Percentiles rank a stretch among this genome's conserved stretches.
Evolutionary conservation across 2,329 filamentous ascomycete genomes (phyloP).

Genomic region (Sclerotinia sclerotiorum): DNA sequence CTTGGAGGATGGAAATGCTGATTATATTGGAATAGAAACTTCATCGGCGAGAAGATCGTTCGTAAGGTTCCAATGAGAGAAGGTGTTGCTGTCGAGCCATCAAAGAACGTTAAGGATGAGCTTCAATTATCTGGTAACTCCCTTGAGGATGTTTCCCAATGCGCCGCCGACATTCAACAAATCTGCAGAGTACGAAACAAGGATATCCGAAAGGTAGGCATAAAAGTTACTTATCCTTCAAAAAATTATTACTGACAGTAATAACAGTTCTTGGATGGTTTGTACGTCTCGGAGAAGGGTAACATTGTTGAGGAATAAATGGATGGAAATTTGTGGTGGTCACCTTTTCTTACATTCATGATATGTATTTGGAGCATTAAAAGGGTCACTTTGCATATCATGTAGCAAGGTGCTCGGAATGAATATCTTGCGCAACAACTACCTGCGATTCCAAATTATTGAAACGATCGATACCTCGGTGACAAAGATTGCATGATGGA

Average conservation of each 20-base stretch:
- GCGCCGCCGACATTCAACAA: constrained; percentile 98
- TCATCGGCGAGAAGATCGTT: constrained; percentile 99
- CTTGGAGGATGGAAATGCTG: constrained; percentile 38
- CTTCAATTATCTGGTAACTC: constrained; percentile 91
- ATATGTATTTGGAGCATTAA: constrained; percentile 31
- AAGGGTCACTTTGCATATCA: constrained; percentile 40
- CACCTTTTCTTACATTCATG: constrained; percentile 31
- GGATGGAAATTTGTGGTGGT: constrained; percentile 30
- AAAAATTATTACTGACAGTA: background rate
- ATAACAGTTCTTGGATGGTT: constrained; percentile 92
- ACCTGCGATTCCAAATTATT: constrained; percentile 15
- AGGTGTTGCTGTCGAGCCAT: constrained; percentile 88
- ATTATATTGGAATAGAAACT: constrained; percentile 64
- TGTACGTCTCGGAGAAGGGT: constrained; percentile 98
- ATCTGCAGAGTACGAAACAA: constrained; percentile 99
- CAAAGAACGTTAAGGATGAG: constrained; percentile 96
- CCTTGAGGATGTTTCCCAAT: constrained; percentile 95
- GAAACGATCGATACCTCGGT: constrained; percentile 18
- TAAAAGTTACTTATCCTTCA: constrained; percentile 2
- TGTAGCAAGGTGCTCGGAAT: constrained; percentile 40
- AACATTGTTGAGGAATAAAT: constrained; percentile 73
- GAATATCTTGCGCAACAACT: constrained; percentile 37
- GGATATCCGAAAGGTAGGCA: constrained; percentile 97
- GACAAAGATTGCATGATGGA: constrained; percentile 17
- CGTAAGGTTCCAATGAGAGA: constrained; percentile 84